Evolutionary conservation across 208 protist genomes (phyloP), one percentile per base, ranked within the genome.

Genomic region (Hexamita inflata): DNA sequence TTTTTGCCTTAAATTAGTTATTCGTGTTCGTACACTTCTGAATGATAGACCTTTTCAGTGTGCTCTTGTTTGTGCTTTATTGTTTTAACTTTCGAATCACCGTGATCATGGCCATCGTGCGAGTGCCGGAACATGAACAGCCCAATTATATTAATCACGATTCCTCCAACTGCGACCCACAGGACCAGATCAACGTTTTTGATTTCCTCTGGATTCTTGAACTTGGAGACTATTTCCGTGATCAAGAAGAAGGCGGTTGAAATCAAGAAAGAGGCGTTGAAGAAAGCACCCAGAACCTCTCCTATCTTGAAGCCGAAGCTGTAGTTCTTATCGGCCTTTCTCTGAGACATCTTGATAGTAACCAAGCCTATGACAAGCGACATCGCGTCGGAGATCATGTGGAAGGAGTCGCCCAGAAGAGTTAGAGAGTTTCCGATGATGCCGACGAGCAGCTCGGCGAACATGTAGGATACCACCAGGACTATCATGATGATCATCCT

Each of bases 91-190:
- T 70, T 7, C 11, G 4, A 4, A 45, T 70, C 19, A n/a, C n/a
- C n/a, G 38, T 70, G 64, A 49, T n/a, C n/a, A n/a, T 70, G 64
- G 2, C 34, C 64, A 30, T 26, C 30, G 42, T 70, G n/a, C 2
- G 4, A 19, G 35, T 70, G 64, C n/a, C n/a, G n/a, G 35, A 70
- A 70, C 9, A 70, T 24, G 40, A 70, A 70, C 34, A 70, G 2
- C n/a, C 64, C 64, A 32, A 45, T 34, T 45, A 70, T 70, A 70
- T 70, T 70, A 38, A 70, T n/a, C 4, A 70, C 64, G 2, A 70
- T 32, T 24, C 64, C 64, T 19, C 64, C 64, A 45, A 70, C n/a
- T 24, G 64, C 64, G 9, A 70, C 64, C 2, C 35, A 35, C 2
- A 70, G 38, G 15, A 70, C 64, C 15, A 70, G n/a, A 45, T 70